Base-by-base conservation (phyloP, 768 basidiomycete genomes). In the Sporobolomyces pararoseus region DNA sequence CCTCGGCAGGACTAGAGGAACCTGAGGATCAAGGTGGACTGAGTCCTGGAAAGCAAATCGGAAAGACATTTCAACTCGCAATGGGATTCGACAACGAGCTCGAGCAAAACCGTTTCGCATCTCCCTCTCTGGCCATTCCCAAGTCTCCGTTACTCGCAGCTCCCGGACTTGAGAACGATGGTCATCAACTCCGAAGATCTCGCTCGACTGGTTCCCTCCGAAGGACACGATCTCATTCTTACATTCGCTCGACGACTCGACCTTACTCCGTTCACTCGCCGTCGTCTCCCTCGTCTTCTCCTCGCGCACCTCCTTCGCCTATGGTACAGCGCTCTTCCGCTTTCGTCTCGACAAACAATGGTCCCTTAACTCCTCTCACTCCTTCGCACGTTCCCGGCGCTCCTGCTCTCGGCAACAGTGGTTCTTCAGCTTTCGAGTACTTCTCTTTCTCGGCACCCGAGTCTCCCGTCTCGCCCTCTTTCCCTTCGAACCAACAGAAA, bases 361-460 rank as follows among this genome's bases (percentile, higher is more conserved):
- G 69, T 1, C 73, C 73, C 2, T 54, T 70, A 13, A 71, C 73
- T 21, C 73, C 73, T 12, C 70, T 74, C 47, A 71, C 73, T 21
- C 73, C 73, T 10, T 74, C 73, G 10, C 73, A 74, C 44, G 17
- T 74, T 5, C 73, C 73, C 29, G 66, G 59, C 44, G 73, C 73
- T 0, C 73, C 73, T 1, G 2, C 32, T 0, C 63, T 74, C 32
- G 59, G 59, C 44, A 52, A 23, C 13, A 62, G 49, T n/a, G n/a
- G n/a, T 37, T 13, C 27, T 19, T 21, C 37, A 10, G 32, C 54
- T 0, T 71, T 73, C 53, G 58, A 59, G 12, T 73, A 62, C 61
- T 50, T 31, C 55, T 34, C 62, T 14, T 73, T 29, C 62, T 55
- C 63, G 19, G 27, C 44, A 3, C 73, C 73, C 19, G 73, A 70